Conservation (phyloP, 1,284 basidiomycete genomes). For the Singerocomus rubriflavus region DNA sequence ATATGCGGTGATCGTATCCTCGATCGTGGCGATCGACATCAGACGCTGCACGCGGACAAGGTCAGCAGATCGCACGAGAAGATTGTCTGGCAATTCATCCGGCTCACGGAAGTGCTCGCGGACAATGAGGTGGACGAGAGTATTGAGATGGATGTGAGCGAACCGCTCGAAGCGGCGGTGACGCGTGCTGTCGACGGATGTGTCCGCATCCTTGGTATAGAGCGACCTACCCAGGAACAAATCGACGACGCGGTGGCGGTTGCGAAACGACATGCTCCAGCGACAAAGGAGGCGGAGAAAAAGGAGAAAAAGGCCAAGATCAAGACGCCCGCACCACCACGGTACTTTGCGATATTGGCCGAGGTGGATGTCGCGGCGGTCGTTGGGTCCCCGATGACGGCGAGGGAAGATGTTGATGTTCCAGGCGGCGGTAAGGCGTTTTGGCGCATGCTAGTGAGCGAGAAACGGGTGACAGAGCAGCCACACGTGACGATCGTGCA, state of each 20-base stretch:
- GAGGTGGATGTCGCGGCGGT: constrained; percentile 62
- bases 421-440: constrained; percentile 38
- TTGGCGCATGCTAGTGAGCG: constrained; percentile 48
- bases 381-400: constrained; percentile 38
- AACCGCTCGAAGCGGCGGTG: constrained; percentile 55
- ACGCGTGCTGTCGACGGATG: constrained; percentile 59
- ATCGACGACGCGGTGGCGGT: constrained; percentile 59
- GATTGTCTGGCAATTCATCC: constrained; percentile 80
- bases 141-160: constrained; percentile 64
- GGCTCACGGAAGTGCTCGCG: constrained; percentile 61
- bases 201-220: constrained; percentile 48
- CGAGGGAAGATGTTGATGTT: constrained; percentile 27
- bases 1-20: constrained; percentile 76
- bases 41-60: constrained; percentile 66
- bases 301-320: constrained; percentile 35
- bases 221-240: constrained; percentile 51
- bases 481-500: constrained; percentile 93
- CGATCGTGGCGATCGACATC: constrained; percentile 79
- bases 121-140: constrained; percentile 61
- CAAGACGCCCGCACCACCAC: constrained; percentile 28
- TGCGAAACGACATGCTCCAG: constrained; percentile 51
- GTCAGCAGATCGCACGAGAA: constrained; percentile 64
- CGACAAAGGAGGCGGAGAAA: constrained; percentile 35
- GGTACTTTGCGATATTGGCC: constrained; percentile 79
- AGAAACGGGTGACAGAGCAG: constrained; percentile 50